A percentile compares a stretch with the other conserved stretches of the same genome.
phyloP scores from a whole-genome alignment of 495 filamentous ascomycete genomes.

The Annulohypoxylon maeteangense region DNA sequence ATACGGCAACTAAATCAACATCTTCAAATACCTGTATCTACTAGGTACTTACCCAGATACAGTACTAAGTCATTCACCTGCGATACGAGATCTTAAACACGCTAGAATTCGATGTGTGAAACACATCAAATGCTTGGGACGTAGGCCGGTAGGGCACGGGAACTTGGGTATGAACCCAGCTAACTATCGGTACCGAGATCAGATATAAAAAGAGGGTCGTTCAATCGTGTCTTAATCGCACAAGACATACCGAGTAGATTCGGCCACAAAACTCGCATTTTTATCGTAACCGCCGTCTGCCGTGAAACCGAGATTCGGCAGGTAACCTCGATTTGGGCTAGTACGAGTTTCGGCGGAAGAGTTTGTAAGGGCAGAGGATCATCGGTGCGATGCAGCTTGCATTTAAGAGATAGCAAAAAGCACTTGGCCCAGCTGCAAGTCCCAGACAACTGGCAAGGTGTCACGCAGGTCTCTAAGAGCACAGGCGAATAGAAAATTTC shows the following conservation, averaged over 20 bases:
- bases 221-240: conserved; percentile 25
- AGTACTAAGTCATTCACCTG: not conserved
- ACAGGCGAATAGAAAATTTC: conserved; percentile 30
- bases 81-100: not conserved
- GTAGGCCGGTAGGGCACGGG: not conserved
- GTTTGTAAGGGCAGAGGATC: conserved; percentile 15
- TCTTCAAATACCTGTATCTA: too few species aligned
- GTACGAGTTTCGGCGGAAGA: conserved; percentile 22
- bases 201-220: conserved; percentile 5
- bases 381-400: conserved; percentile 20
- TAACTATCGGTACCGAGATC: conserved; percentile 15
- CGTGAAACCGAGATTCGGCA: conserved; percentile 43
- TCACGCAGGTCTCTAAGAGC: conserved; percentile 24
- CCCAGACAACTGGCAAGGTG: conserved; percentile 34
- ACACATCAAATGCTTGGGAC: conserved; percentile 1
- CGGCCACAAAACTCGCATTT: conserved; percentile 30
- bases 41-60: not conserved
- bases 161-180: conserved; percentile 4
- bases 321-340: conserved; percentile 39
- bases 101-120: conserved; percentile 4
- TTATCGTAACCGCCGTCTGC: conserved; percentile 34
- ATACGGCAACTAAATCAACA: not conserved
- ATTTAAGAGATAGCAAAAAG: conserved; percentile 9
- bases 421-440: conserved; percentile 19
- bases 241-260: conserved; percentile 6